Evolutionary conservation across 495 filamentous ascomycete species (phyloP), one percentile per base, ranked within the genome.

Genomic region (Lentithecium fluviatile): DNA sequence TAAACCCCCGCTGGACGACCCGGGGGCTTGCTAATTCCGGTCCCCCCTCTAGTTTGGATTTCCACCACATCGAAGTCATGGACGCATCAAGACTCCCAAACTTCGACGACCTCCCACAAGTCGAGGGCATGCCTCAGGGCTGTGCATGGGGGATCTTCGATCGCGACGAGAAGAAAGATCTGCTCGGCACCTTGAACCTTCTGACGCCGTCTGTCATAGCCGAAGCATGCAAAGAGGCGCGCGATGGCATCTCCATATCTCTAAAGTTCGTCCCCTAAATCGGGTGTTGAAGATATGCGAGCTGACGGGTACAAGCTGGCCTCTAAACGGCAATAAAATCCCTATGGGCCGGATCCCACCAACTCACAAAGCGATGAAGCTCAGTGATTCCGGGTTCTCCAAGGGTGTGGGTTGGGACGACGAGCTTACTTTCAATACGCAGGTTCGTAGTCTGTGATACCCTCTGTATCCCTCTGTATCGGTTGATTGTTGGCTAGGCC

Each of bases 121-220:
- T 87, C 10, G 60, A 81, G 36, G 82, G 76, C 20, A 81, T 82
- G 75, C 83, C 82, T 2, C 78, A 83, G 67, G 84, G 84, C 20
- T 85, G 80, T 64, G 81, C 84, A 10, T 86, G 84, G 85, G 83
- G 85, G 7, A 34, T 86, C 15, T 87, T 82, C 43, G 83, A 86
- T 70, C 80, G 80, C 53, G 75, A 81, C 55, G 82, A 79, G 49
- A 71, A 81, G 58, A 82, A 82, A 49, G 84, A 87, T 60, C 61
- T 79, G 34, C 74, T 75, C 42, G 84, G 85, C 20, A 82, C 79
- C 1, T 64, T 85, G 34, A 86, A 86, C 67, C 69, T 84, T 5
- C 67, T 86, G 8, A 85, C 81, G 0, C 80, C 79, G 0, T 71
- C 79, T 0, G 75, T 83, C 10, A 75, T 84, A 6, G 75, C 77